These are phyloP conservation scores for Chlorella sp. DNA, from an alignment of 139 green algal genomes.

Conservation along the genomic window DNA sequence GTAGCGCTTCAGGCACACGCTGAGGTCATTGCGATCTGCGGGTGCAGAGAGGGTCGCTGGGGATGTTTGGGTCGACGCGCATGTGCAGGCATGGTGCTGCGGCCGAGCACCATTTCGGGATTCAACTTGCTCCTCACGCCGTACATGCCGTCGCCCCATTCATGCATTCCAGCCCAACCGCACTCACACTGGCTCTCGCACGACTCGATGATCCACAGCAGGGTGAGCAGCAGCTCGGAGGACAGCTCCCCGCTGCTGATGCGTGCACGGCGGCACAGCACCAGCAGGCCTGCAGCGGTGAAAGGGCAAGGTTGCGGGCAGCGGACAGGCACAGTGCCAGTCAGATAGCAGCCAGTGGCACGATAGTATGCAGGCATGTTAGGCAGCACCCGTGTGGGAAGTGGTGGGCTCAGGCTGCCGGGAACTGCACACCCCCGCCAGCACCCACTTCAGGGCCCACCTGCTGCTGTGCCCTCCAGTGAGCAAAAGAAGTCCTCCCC, in stretches of 20 bases:
- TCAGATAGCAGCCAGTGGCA: too few species aligned
- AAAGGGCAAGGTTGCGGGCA: neutral
- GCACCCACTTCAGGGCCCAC: neutral
- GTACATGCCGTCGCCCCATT: too few species aligned
- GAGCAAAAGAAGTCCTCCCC: neutral
- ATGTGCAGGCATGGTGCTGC: too few species aligned
- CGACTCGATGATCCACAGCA: neutral
- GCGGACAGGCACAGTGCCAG: neutral
- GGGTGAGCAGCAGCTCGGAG: slow-evolving; percentile 25
- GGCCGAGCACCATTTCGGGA: too few species aligned
- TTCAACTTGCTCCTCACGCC: too few species aligned
- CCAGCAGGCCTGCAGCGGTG: neutral
- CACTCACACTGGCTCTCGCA: neutral
- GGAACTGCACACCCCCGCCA: neutral
- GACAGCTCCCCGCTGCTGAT: slow-evolving; percentile 1
- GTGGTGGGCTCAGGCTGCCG: neutral
- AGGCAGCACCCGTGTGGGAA: neutral
- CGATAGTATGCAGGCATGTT: neutral
- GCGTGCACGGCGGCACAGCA: slow-evolving; percentile 4
- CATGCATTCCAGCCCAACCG: neutral
- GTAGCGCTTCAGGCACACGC: neutral
- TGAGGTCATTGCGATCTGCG: neutral
- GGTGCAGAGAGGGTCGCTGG: neutral
- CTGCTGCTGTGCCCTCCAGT: neutral
- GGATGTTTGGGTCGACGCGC: too few species aligned